Evolutionary conservation across 306 rosid species (phyloP).

Genomic region (Echinosophora koreensis): DNA sequence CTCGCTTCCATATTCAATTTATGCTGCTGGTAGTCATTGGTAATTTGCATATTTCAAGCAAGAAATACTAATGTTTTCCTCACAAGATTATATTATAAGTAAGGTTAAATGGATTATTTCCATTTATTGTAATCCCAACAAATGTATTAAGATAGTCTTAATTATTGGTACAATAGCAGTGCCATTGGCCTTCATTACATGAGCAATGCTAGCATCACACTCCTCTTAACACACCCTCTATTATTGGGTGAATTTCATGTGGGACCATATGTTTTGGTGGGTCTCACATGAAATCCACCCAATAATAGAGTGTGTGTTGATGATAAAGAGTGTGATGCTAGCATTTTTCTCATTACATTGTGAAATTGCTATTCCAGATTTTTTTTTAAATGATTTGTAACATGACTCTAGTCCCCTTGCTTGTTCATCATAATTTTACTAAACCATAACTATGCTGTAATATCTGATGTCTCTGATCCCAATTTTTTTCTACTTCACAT

Average conservation of each 20-base stretch:
- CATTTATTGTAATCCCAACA: not conserved
- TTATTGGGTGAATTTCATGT: no score
- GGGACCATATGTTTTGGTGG: no score
- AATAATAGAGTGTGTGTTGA: no score
- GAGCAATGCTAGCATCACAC: no score
- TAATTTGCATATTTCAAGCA: conserved; percentile 48
- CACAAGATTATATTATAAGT: conserved; percentile 11
- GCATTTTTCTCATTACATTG: no score
- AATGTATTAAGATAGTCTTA: conserved; percentile 35
- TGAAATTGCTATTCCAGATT: conserved; percentile 13
- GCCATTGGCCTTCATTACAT: conserved; percentile 31
- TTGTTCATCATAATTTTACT: conserved; percentile 24
- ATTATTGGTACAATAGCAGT: conserved; percentile 11
- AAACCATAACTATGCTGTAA: conserved; percentile 19
- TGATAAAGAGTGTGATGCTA: no score
- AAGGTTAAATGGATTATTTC: conserved; percentile 34
- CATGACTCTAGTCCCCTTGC: conserved; percentile 31
- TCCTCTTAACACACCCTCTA: no score
- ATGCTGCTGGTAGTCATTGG: conserved; percentile 79
- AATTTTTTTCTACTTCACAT: conserved; percentile 11
- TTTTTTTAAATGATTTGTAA: conserved; percentile 22
- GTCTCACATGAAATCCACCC: no score
- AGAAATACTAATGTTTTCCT: conserved; percentile 32
- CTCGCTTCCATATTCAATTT: conserved; percentile 95
- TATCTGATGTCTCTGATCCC: not conserved